Evolutionary conservation across 257 asterid genomes (phyloP).

Genomic region (Solanum bulbocastanum): DNA sequence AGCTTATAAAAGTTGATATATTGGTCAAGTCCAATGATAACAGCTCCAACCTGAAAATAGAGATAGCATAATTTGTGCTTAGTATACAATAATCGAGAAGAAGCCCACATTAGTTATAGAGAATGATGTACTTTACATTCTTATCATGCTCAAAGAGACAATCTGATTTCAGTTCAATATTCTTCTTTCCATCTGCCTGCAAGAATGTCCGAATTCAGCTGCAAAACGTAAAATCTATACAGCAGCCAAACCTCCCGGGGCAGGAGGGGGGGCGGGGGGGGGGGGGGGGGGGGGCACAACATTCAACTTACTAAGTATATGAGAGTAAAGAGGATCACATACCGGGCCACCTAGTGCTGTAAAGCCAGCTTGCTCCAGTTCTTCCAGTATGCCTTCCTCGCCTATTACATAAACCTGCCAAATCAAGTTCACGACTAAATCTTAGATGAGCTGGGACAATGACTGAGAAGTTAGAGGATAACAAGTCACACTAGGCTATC

Average conservation of each 20-base stretch:
- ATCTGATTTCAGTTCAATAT: slow-evolving; percentile 42
- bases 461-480: not conserved
- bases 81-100: not conserved
- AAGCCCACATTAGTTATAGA: not conserved
- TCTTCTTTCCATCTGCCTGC: slow-evolving; percentile 85
- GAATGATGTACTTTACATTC: slow-evolving; percentile 30
- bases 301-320: not conserved
- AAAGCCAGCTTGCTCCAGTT: slow-evolving; percentile 72
- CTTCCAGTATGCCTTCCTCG: slow-evolving; percentile 84
- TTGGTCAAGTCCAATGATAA: slow-evolving; percentile 83
- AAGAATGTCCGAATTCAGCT: slow-evolving; percentile 8
- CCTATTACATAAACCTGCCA: slow-evolving; percentile 91
- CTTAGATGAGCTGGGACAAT: not conserved
- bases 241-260: not conserved
- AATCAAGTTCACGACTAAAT: not conserved
- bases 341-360: slow-evolving; percentile 84
- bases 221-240: not conserved
- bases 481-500: not conserved
- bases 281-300: too few species aligned
- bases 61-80: not conserved
- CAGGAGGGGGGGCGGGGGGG: rapidly evolving
- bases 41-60: slow-evolving; percentile 85
- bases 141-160: slow-evolving; percentile 61
- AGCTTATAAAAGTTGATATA: slow-evolving; percentile 76
- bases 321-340: slow-evolving; percentile 21